Base-by-base conservation (phyloP, 179 eudicot genomes). In the Corrigiola litoralis region DNA sequence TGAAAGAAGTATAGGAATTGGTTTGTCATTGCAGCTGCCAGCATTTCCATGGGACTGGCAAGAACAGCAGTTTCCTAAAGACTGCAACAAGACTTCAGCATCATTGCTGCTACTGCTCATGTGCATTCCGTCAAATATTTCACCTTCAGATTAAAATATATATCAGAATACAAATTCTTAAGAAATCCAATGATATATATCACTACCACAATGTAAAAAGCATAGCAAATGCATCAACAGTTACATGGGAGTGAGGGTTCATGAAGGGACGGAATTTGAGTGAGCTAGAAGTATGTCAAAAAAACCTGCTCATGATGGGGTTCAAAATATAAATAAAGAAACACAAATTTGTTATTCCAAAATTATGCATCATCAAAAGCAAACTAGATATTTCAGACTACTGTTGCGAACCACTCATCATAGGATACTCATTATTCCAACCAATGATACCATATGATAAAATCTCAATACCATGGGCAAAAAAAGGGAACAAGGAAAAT, bases 101-200 rank as follows among this genome's bases (percentile, higher is more conserved):
- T 95, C 99, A 59, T 87, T 95, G 79, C 76, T 75, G 48, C 82
- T 87, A 65, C 74, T 74, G 59, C 75, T 51, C 50, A 95, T 63
- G 34, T 85, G 53, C 53, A 88, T 61, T 49, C 97, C 97, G 44
- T 84, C 99, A 79, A 77, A 95, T 62, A 95, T 88, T 80, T 95
- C 99, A 78, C 99, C 99, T 95, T 56, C 27, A 46, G 60, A 59
- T 36, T 40, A 13, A 41, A 14, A 54, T 13, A 66, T 20, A 28
- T 29, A 46, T 75, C 72, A 61, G 11, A 50, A 75, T 18, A 24
- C 70, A 63, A 18, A 23, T 9, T 28, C 11, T 18, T 0, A 28
- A 24, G 2, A 57, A 25, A 21, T 2, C 53, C 25, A 20, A 23
- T 6, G 29, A 51, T 6, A 34, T 13, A 27, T 25, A 51, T 27